Evolutionary conservation across 257 asterid genomes (phyloP), one percentile per base, ranked within the genome.

Genomic region (Nicotiana obtusifolia): DNA sequence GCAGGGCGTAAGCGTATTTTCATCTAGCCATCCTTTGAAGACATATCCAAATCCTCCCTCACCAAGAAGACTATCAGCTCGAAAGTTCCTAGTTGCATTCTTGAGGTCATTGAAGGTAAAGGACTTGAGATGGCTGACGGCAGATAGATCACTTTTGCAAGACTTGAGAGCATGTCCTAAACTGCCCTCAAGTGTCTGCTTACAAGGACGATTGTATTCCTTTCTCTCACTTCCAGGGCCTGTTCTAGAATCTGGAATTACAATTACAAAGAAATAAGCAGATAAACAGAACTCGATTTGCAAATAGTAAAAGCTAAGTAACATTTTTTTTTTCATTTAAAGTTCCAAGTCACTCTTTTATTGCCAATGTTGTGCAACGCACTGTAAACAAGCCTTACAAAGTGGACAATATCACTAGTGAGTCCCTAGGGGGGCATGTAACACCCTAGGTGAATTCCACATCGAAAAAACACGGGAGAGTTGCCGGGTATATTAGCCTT

Each of bases 1-100:
- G 83, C 85, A 80, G 11, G 95, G 86, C 37, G 89, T 82, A 31
- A 84, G 64, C 2, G 94, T 88, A 82, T 66, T 66, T 87, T 87
- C 95, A 64, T 89, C 91, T 11, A 93, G 86, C 97, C 97, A 91
- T 81, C 97, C 97, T 64, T 93, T 91, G 80, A 87, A 93, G n/a
- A 93, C 97, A 59, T 76, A 83, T 2, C 97, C 97, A 57, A 93
- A 93, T 14, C 97, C 97, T 75, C 97, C 97, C 81, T 93, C 97
- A 7, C 97, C 97, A 20, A 93, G 89, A 53, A 91, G 90, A 78
- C 86, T 87, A 81, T 93, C 97, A 15, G 89, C 44, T 1, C 89
- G 90, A 84, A 93, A 93, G 84, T 88, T 90, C 78, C 84, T 89
- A 1, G 97, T 90, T 1, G 97, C 97, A 61, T 77, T 87, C 87